Evolutionary conservation across 2,329 filamentous ascomycete genomes (phyloP), one percentile per base, ranked within the genome.

Genomic region (Coniochaeta pulveracea): DNA sequence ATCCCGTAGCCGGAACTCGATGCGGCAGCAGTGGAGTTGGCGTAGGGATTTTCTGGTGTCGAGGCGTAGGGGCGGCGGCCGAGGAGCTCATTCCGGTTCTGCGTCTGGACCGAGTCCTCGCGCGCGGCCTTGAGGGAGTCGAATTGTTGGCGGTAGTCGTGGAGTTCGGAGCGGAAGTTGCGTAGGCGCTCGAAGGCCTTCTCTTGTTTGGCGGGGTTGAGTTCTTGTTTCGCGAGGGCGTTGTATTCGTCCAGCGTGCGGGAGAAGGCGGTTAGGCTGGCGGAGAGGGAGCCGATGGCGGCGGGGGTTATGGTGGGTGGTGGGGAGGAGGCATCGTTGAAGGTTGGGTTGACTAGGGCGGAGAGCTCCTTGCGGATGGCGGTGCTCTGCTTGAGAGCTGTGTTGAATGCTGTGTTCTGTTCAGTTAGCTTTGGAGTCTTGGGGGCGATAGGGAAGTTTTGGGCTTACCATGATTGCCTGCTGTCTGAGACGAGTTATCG

Each of bases 181-280:
- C 83, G 82, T 37, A 94, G 69, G 27, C 91, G 76, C 51, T 93
- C 85, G 42, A 76, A 68, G 1, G 89, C 91, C 51, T 96, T 94
- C 39, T 91, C 80, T 46, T 93, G 84, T 60, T 96, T 98, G 38
- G 84, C 80, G 4, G 82, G 72, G 36, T 93, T 88, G 19, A 94
- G 75, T 57, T 98, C 91, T 48, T 89, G 83, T 43, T 84, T 83
- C 1, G 88, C 81, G 19, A 93, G 75, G 35, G 72, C 71, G 48
- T 81, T 76, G 64, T 98, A 98, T 52, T 95, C 88, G 60, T 95
- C 88, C 43, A 98, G 70, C 1, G 85, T 93, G 40, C 91, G 85
- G 29, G 82, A 75, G 56, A 98, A 86, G 38, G 86, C 76, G 1
- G 61, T 60, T 7, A 65, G 46, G 6, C 81, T 82, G 21, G 80